Base-by-base conservation (phyloP, 805 yeast genomes). In the Saturnispora kantuleensis region DNA sequence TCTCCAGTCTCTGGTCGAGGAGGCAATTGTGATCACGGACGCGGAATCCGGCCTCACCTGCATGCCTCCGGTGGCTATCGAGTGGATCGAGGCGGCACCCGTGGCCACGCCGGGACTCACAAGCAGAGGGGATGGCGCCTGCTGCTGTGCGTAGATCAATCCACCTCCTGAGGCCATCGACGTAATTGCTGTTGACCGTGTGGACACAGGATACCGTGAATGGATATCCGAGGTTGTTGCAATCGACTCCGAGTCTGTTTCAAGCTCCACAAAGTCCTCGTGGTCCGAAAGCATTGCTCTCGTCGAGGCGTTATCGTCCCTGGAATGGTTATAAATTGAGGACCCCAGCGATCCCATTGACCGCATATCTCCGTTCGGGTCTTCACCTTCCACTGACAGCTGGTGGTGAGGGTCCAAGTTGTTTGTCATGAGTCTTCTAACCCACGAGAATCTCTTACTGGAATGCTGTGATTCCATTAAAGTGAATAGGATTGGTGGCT, bases 21-120 rank as follows among this genome's bases (percentile, higher is more conserved):
- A 56, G 2, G 66, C 66, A 44, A 63, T 54, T 1, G 67, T 63
- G 5, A 63, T 52, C 16, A 63, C 60, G 2, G 65, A 60, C 0
- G 63, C 56, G 1, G 63, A 58, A 36, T 63, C 66, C 33, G 28
- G 28, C 17, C 43, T 26, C 12, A 29, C 28, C 18, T 12, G 11
- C 15, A 10, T 18, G 10, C 26, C 36, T 13, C 31, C 39, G 18
- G 32, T 17, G 11, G 35, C 15, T 30, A 39, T 33, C 1, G 40
- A 36, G n/a, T 42, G 45, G 10, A 42, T 30, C 5, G 46, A 37
- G 2, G 40, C 8, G 26, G 26, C 26, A 21, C 26, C 26, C 8
- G 26, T 21, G 8, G 8, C 40, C 6, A 34, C 37, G 11, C 37
- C 37, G 13, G 30, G 42, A 17, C 17, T 31, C 5, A 46, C 52